Conservation (phyloP, 768 basidiomycete genomes). For the Russula sp. region DNA sequence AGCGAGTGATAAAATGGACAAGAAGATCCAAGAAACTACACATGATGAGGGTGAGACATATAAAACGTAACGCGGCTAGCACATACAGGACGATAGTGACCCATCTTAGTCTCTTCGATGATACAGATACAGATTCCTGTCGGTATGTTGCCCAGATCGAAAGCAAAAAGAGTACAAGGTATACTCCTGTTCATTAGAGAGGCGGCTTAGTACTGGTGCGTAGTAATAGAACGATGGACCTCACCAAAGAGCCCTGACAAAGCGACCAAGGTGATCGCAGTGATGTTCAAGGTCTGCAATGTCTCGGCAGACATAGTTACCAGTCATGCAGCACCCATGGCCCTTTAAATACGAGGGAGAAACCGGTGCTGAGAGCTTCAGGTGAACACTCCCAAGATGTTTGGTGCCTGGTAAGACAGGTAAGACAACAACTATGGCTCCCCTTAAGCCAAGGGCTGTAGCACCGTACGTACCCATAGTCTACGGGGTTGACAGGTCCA, state of each 20-base stretch:
- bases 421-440: too few relatives aligned
- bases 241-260: slow-evolving; percentile 21
- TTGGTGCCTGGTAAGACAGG: too few relatives aligned
- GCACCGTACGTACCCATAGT: too few relatives aligned
- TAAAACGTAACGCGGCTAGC: background rate
- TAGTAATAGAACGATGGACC: background rate
- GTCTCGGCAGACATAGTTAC: background rate
- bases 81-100: slow-evolving; percentile 23
- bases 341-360: too few relatives aligned
- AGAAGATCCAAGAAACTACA: slow-evolving; percentile 23
- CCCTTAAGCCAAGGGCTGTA: too few relatives aligned
- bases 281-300: slow-evolving; percentile 16
- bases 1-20: slow-evolving; percentile 23
- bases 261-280: slow-evolving; percentile 16
- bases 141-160: slow-evolving; percentile 24
- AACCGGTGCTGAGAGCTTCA: too few relatives aligned
- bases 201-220: background rate
- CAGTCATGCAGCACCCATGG: too few relatives aligned
- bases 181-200: slow-evolving; percentile 19
- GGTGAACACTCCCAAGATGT: too few relatives aligned
- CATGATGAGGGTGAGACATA: slow-evolving; percentile 24
- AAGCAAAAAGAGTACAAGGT: slow-evolving; percentile 22
- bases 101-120: slow-evolving; percentile 16
- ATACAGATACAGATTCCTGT: background rate
- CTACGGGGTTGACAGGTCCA: too few relatives aligned